phyloP scores from a whole-genome alignment of 164 flowering plant genomes.

The Vitis labrusca region DNA sequence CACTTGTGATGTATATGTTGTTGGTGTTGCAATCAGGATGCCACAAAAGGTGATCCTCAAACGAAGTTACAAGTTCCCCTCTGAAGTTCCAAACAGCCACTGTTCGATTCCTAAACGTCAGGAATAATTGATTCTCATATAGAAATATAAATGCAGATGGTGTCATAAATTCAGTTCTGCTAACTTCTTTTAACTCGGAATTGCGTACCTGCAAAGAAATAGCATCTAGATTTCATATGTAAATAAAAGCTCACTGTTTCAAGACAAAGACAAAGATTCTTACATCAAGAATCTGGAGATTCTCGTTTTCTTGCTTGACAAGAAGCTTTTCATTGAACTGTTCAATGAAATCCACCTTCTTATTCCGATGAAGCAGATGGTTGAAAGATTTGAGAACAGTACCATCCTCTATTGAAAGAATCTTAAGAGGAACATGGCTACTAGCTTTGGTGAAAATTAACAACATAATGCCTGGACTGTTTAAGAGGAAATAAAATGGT shows the following conservation, averaged over 20 bases:
- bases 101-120: slow-evolving; percentile 89
- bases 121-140: slow-evolving; percentile 91
- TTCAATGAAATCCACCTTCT: slow-evolving; percentile 87
- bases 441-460: slow-evolving; percentile 62
- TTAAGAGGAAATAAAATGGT: slow-evolving; percentile 4
- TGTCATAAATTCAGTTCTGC: slow-evolving; percentile 88
- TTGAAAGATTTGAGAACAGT: slow-evolving; percentile 82
- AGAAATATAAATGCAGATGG: slow-evolving; percentile 98
- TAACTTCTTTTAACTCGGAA: slow-evolving; percentile 76
- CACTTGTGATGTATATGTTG: slow-evolving; percentile 96
- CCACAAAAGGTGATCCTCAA: slow-evolving; percentile 98
- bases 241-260: not conserved
- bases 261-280: slow-evolving; percentile 14
- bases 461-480: slow-evolving; percentile 92
- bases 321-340: slow-evolving; percentile 81
- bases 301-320: slow-evolving; percentile 78
- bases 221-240: not conserved
- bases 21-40: slow-evolving; percentile 99
- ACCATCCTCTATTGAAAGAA: slow-evolving; percentile 91
- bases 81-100: slow-evolving; percentile 99
- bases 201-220: slow-evolving; percentile 63
- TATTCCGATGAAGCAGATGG: slow-evolving; percentile 83
- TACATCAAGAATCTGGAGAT: slow-evolving; percentile 78
- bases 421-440: slow-evolving; percentile 80
- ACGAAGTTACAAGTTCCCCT: slow-evolving; percentile 93